Percentiles rank a stretch among this genome's conserved stretches.
These are phyloP conservation scores for Blepharisma stoltei DNA, from an alignment of 73 alveolate species.

Conservation along the genomic window DNA sequence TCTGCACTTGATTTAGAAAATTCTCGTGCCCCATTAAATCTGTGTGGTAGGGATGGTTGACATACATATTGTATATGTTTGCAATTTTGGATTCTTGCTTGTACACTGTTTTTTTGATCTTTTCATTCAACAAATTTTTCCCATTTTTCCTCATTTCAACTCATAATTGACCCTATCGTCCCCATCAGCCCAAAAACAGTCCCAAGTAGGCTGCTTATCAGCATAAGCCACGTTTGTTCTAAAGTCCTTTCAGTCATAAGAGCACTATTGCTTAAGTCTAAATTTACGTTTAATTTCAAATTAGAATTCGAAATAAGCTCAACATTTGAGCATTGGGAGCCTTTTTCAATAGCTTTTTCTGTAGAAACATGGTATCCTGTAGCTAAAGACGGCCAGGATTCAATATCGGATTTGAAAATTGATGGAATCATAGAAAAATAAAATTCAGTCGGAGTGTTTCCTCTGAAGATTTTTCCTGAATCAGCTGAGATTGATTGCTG, in stretches of 20 bases:
- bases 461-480: not conserved
- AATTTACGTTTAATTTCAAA: not conserved
- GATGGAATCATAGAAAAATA: conserved; percentile 7
- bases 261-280: not conserved
- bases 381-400: not conserved
- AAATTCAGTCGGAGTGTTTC: not conserved
- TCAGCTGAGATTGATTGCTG: not conserved
- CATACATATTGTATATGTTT: no score
- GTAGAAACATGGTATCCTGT: conserved; percentile 6
- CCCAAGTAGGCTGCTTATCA: not conserved
- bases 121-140: no score
- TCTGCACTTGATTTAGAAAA: no score
- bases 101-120: no score
- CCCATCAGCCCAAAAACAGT: not conserved
- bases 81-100: no score
- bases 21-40: no score
- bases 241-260: not conserved
- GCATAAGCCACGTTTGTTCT: not conserved
- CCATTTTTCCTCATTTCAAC: not conserved
- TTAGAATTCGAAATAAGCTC: not conserved
- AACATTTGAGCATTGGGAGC: not conserved
- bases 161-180: not conserved
- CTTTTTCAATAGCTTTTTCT: not conserved
- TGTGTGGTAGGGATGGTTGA: no score
- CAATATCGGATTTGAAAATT: not conserved